phyloP scores from a whole-genome alignment of 352 stramenopile genomes.

The Globisporangium recalcitrans region DNA sequence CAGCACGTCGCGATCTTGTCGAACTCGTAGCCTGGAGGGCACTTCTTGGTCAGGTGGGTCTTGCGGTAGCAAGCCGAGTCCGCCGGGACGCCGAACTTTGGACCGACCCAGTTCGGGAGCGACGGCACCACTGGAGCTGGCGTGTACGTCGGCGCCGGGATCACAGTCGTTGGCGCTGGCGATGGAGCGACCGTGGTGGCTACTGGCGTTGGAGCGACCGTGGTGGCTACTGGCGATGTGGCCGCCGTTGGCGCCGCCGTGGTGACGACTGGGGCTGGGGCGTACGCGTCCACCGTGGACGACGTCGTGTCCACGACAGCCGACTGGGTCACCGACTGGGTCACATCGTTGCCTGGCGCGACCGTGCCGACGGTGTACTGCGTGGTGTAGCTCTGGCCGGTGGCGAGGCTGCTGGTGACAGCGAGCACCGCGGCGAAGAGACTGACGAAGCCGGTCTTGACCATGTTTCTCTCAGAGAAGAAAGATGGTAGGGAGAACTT shows the following conservation, averaged over 20 bases:
- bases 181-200: neutral
- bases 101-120: conserved; percentile 22
- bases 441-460: conserved; percentile 11
- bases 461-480: conserved; percentile 1
- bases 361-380: conserved; percentile 11
- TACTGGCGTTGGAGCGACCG: neutral
- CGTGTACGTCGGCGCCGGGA: conserved; percentile 1
- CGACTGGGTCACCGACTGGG: neutral
- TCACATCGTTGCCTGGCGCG: neutral
- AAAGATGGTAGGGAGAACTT: neutral
- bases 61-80: conserved; percentile 24
- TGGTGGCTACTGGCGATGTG: neutral
- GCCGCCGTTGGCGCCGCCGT: neutral
- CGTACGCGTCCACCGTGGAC: conserved; percentile 5
- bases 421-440: conserved; percentile 9
- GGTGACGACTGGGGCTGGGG: neutral
- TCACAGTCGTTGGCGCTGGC: neutral
- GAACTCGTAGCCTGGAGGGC: conserved; percentile 20
- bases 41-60: conserved; percentile 18
- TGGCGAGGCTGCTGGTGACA: conserved; percentile 1
- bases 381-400: neutral
- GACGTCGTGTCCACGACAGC: too few species aligned
- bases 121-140: conserved; percentile 2
- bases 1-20: conserved; percentile 55
- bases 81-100: conserved; percentile 12